Evolutionary conservation across 306 rosid species (phyloP), one percentile per base, ranked within the genome.

Genomic region (Quercus mongolica): DNA sequence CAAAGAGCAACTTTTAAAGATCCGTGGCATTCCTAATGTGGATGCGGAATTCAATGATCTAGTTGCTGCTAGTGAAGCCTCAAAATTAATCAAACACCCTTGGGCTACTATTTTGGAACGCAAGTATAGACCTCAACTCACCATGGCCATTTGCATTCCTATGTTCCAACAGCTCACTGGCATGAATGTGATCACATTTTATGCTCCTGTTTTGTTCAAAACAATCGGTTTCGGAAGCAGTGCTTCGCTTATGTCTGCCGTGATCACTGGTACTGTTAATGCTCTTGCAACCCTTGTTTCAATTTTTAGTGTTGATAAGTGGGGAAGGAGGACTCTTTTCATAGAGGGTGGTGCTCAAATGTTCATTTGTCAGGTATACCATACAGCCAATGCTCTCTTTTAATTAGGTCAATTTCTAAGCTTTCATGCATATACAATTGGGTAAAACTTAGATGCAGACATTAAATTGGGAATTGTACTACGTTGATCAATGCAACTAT

Each of bases 131-230:
- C 94, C 97, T 2, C 96, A 91, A n/a, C 89, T 92, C 2, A 68
- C 74, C 4, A 78, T 94, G 4, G 92, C 97, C 70, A 31, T 94
- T 21, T 73, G 44, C 26, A 94, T 92, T 12, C 98, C 96, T 1
- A 87, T 92, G 31, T 94, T 94, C 64, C 97, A 94, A 75, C 97
- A 94, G 74, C 85, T 94, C 74, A 94, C 98, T 5, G 98, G 96
- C 70, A 78, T 86, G 71, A 92, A 92, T 65, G 96, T 89, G 49
- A 90, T 92, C 85, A 89, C 96, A 1, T 90, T 94, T 77, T 92
- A 94, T 63, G 97, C 96, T 6, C 98, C 96, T 3, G 83, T 94
- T 44, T 78, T 94, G 84, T 92, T 92, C 88, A 90, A 83, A 86
- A 86, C 97, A 18, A 82, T 94, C 41, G 98, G 96, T 3, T 94